Evolutionary conservation across 1,284 basidiomycete species (phyloP).

Genomic region (Sporisorium reilianum): DNA sequence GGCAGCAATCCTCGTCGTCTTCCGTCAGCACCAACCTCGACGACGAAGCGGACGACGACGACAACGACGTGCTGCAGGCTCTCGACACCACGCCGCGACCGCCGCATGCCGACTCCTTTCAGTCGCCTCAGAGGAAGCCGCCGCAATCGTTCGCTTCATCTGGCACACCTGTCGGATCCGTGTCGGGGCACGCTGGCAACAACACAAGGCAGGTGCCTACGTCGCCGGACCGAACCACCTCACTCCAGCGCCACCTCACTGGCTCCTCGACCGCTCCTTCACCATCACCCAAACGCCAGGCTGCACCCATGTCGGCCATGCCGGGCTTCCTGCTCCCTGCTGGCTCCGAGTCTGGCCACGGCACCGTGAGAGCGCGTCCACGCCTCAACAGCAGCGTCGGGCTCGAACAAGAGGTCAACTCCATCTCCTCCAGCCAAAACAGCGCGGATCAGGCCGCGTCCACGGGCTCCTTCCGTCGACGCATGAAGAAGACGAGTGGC

Average conservation of each 20-base stretch:
- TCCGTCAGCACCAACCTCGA: conserved; percentile 13
- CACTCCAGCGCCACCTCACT: conserved; percentile 21
- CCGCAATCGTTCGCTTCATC: conserved; percentile 10
- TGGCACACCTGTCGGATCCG: conserved; percentile 3
- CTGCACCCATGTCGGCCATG: conserved; percentile 23
- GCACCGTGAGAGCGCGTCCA: conserved; percentile 15
- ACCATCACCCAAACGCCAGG: background rate
- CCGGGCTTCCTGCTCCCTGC: conserved; percentile 18
- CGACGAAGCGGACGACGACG: conserved; percentile 20
- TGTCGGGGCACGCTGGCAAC: background rate
- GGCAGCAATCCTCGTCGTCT: conserved; percentile 17
- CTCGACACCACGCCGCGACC: conserved; percentile 28
- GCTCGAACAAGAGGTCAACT: conserved; percentile 45
- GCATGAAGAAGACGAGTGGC: conserved; percentile 65
- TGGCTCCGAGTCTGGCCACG: background rate
- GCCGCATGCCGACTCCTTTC: conserved; percentile 15
- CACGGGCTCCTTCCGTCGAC: conserved; percentile 48
- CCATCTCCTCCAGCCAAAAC: background rate
- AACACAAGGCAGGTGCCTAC: conserved; percentile 16
- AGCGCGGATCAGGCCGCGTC: conserved; percentile 6
- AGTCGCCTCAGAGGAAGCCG: conserved; percentile 11
- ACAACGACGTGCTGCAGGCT: conserved; percentile 1
- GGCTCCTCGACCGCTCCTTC: conserved; percentile 13
- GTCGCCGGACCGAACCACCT: conserved; percentile 46
- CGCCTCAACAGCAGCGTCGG: conserved; percentile 33